These are phyloP conservation scores for Flaveria ramosissima DNA, from an alignment of 129 eudicot genomes.

Conservation along the genomic window DNA sequence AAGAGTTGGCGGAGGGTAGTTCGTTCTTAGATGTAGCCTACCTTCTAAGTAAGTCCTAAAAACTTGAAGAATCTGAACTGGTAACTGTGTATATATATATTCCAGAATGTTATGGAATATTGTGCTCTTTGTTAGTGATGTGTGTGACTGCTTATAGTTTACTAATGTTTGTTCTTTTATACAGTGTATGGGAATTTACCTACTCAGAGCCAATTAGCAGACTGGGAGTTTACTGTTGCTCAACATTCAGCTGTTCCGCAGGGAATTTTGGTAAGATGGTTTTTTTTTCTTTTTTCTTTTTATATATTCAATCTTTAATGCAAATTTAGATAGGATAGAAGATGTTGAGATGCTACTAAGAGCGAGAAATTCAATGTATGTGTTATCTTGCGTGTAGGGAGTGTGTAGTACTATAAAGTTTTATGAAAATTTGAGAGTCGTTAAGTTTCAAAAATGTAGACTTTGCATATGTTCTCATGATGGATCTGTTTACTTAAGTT, in stretches of 20 bases:
- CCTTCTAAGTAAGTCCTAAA: conserved; percentile 62
- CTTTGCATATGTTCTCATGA: conserved; percentile 1
- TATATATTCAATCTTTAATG: conserved; percentile 2
- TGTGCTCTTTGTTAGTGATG: not conserved
- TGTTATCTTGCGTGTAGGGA: not conserved
- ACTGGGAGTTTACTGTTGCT: conserved; percentile 92
- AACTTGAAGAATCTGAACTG: not conserved
- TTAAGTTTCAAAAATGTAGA: not conserved
- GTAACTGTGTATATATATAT: not conserved
- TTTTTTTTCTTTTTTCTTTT: not conserved
- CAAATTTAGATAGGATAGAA: conserved; percentile 10
- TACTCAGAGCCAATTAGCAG: conserved; percentile 73
- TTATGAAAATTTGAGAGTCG: not conserved
- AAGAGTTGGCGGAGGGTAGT: conserved; percentile 91
- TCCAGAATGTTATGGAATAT: not conserved
- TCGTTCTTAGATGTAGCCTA: conserved; percentile 91
- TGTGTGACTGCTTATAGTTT: conserved; percentile 8
- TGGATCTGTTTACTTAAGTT: not conserved
- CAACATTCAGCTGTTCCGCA: conserved; percentile 99
- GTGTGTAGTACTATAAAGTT: not conserved
- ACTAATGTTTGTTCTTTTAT: conserved; percentile 10
- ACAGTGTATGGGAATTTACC: conserved; percentile 97
- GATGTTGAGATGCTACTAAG: not conserved
- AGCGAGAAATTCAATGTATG: not conserved
- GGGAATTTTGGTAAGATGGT: conserved; percentile 69